These are phyloP conservation scores for Aspergillus wentii DNA, from an alignment of 495 filamentous ascomycete species.

Conservation along the genomic window DNA sequence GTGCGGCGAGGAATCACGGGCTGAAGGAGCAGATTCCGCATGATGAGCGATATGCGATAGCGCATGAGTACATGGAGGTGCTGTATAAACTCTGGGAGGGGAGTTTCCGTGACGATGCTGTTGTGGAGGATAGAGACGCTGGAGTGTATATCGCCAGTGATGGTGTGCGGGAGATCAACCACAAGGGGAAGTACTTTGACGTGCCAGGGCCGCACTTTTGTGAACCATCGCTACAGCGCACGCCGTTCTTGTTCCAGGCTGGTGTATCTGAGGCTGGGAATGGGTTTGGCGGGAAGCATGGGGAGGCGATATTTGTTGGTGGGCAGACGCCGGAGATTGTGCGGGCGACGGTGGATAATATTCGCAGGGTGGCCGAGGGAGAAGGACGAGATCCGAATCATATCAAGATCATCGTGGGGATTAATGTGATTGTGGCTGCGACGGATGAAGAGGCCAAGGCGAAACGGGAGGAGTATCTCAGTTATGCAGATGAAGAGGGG, in stretches of 20 bases:
- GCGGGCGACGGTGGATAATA: slow-evolving; percentile 47
- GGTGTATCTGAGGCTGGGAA: slow-evolving; percentile 55
- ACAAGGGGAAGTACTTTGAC: slow-evolving; percentile 54
- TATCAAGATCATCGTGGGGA: slow-evolving; percentile 57
- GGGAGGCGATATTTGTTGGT: slow-evolving; percentile 61
- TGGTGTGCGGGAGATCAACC: slow-evolving; percentile 54
- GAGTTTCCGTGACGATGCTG: slow-evolving; percentile 53
- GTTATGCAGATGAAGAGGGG: slow-evolving; percentile 49
- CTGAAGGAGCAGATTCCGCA: slow-evolving; percentile 53
- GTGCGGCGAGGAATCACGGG: slow-evolving; percentile 54
- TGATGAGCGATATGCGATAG: slow-evolving; percentile 56
- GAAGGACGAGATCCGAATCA: slow-evolving; percentile 49
- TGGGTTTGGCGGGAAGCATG: slow-evolving; percentile 55
- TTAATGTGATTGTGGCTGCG: slow-evolving; percentile 51
- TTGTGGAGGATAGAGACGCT: slow-evolving; percentile 40
- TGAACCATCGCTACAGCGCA: slow-evolving; percentile 58
- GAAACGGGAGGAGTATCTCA: slow-evolving; percentile 48
- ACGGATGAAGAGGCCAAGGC: slow-evolving; percentile 53
- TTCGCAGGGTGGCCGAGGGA: slow-evolving; percentile 45
- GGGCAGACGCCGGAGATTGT: slow-evolving; percentile 48
- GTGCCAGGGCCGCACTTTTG: slow-evolving; percentile 49
- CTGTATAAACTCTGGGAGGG: slow-evolving; percentile 59
- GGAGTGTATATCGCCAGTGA: slow-evolving; percentile 51
- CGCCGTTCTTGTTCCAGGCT: slow-evolving; percentile 61
- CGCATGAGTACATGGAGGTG: slow-evolving; percentile 57